phyloP scores from a whole-genome alignment of 306 rosid species.

The Canavalia gladiata region DNA sequence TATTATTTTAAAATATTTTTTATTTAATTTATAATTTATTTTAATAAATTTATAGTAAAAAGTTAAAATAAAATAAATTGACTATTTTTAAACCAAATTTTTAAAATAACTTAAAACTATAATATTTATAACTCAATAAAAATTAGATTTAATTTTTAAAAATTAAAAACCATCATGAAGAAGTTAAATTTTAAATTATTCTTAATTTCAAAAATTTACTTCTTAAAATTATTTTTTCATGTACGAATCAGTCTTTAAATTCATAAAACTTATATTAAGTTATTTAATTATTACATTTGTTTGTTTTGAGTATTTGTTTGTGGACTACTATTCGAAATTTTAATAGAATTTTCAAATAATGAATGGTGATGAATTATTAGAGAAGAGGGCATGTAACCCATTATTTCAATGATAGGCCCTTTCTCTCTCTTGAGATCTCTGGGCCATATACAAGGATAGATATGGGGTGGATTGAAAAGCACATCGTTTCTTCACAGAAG shows the following conservation, averaged over 20 bases:
- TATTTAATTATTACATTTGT: neutral
- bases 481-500: neutral
- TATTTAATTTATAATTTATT: too few species aligned
- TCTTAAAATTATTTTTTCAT: neutral
- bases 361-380: slow-evolving; percentile 22
- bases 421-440: slow-evolving; percentile 24
- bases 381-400: neutral
- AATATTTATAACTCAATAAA: too few species aligned
- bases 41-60: too few species aligned
- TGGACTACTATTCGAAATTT: neutral
- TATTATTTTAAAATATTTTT: too few species aligned
- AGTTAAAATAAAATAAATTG: too few species aligned
- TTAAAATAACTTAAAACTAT: too few species aligned
- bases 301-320: neutral
- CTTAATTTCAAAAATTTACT: neutral
- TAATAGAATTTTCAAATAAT: neutral
- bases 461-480: slow-evolving; percentile 33
- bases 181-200: neutral
- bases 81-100: too few species aligned
- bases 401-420: neutral
- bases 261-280: neutral
- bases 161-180: too few species aligned
- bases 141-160: too few species aligned
- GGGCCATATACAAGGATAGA: slow-evolving; percentile 37
- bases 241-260: neutral